Base-by-base conservation (phyloP, 1,284 basidiomycete species). In the Malassezia japonica region DNA sequence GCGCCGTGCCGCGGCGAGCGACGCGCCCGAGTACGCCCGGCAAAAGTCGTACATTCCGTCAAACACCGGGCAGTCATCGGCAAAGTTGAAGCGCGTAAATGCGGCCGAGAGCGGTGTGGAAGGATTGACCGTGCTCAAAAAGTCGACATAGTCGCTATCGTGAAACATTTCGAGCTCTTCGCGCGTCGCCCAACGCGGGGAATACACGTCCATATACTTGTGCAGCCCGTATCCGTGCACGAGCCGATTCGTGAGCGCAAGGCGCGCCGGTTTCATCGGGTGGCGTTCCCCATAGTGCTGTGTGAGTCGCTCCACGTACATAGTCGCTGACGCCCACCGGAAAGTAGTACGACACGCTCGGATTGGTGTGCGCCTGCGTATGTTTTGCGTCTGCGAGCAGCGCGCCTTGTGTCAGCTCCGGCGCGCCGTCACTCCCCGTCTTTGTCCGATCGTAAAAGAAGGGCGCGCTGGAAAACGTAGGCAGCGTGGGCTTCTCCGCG, bases 181-280 rank as follows among this genome's bases (percentile, higher is more conserved):
- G 67, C 85, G 81, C 1, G 89, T 92, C 6, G 92, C 94, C 13
- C 82, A 78, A 16, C 87, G 81, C 1, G 91, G 91, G 58, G 87
- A 83, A 72, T 87, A 94, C 35, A 95, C 86, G 62, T 91, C 85
- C 75, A 99, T 95, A 66, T 90, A 84, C 67, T 94, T 86, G 76
- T 98, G 90, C 16, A 99, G 77, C 3, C 90, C 92, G 67, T 98
- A 99, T 0, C 90, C 92, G 70, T 94, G 81, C 5, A 98, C 92
- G 37, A 99, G 80, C 5, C 89, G 83, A 65, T 98, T 98, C 6
- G 92, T 96, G 42, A 99, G 75, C 3, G 90, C 91, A 9, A 98
- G 76, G 13, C 94, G 81, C 59, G 95, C 89, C 1, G 92, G 92
- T 71, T 96, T 94, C 92, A 98, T 98, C 2, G 92, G 94, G 77